Evolutionary conservation across 2,329 filamentous ascomycete genomes (phyloP).

Genomic region (Cercospora sesami): DNA sequence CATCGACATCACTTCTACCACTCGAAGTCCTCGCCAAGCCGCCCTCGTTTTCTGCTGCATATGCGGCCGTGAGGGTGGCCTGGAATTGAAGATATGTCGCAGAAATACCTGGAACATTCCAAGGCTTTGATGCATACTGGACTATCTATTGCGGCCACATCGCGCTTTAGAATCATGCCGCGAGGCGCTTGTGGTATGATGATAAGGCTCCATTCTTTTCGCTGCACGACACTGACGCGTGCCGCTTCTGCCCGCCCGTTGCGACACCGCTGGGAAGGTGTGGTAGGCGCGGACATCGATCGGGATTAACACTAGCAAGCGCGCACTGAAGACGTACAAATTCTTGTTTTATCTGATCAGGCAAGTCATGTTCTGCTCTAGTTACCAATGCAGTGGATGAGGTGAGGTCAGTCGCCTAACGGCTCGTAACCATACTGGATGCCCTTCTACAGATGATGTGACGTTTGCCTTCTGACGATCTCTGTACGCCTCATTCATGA

Average conservation of each 20-base stretch:
- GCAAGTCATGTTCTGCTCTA: neutral
- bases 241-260: neutral
- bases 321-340: neutral
- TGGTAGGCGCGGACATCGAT: neutral
- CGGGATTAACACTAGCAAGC: neutral
- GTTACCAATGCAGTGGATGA: neutral
- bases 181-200: neutral
- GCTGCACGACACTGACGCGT: slow-evolving; percentile 2
- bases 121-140: too few species aligned
- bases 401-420: neutral
- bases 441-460: neutral
- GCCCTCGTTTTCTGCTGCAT: neutral
- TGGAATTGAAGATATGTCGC: neutral
- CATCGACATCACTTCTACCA: neutral
- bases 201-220: neutral
- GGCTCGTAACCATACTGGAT: neutral
- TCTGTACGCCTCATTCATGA: neutral
- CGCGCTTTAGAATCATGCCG: too few species aligned
- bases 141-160: too few species aligned
- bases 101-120: too few species aligned
- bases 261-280: neutral
- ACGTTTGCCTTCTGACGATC: neutral
- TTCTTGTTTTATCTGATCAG: neutral
- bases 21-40: neutral
- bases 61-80: neutral